phyloP scores from a whole-genome alignment of 2,329 filamentous ascomycete genomes.

The Hymenotorrendiella dingleyae region DNA sequence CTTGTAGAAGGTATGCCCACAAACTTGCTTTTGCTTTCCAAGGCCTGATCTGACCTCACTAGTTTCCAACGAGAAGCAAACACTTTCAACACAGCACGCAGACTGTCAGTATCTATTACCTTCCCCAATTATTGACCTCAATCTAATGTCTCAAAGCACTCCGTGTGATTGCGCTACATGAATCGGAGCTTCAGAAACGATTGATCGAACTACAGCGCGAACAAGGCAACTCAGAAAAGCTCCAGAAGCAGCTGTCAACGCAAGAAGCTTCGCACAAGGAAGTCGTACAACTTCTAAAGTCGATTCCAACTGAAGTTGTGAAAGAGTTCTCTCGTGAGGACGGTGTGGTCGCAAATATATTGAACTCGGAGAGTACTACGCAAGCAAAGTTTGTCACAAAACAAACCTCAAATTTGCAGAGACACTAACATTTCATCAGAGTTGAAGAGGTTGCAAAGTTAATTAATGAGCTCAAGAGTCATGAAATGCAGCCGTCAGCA shows the following conservation, averaged over 20 bases:
- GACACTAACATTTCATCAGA: slow-evolving; percentile 14
- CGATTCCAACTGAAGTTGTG: slow-evolving; percentile 12
- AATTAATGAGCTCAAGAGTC: slow-evolving; percentile 11
- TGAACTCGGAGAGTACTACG: slow-evolving; percentile 10
- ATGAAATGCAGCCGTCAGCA: slow-evolving; percentile 11
- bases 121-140: too few relatives aligned
- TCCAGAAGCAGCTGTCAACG: slow-evolving; percentile 16
- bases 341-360: slow-evolving; percentile 16
- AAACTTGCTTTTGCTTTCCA: neutral
- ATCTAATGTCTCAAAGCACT: too few relatives aligned
- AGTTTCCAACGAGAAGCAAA: slow-evolving; percentile 1
- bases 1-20: slow-evolving; percentile 1
- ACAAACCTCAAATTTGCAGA: slow-evolving; percentile 7
- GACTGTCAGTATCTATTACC: too few relatives aligned
- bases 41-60: neutral
- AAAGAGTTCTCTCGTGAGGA: slow-evolving; percentile 19
- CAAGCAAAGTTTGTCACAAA: slow-evolving; percentile 29
- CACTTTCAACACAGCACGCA: neutral
- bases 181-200: slow-evolving; percentile 12
- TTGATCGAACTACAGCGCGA: slow-evolving; percentile 15
- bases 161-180: too few relatives aligned
- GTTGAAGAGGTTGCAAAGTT: slow-evolving; percentile 17
- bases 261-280: slow-evolving; percentile 15
- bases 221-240: slow-evolving; percentile 10
- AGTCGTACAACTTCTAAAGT: slow-evolving; percentile 18